phyloP scores from a whole-genome alignment of 176 grass and related monocot species.

The Oryza glaberrima region DNA sequence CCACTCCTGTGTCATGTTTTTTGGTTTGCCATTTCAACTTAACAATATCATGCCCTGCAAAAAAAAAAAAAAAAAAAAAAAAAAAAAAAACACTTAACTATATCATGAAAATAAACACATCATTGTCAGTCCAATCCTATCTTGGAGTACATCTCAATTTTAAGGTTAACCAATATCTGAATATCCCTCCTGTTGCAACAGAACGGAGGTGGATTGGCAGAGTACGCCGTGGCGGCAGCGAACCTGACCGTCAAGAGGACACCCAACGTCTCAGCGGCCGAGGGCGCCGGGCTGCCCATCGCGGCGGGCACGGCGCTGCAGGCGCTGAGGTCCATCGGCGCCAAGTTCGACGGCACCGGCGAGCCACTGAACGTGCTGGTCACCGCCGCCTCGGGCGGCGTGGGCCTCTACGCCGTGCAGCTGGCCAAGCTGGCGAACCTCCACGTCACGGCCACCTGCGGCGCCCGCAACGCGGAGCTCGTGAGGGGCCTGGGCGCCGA shows the following conservation, averaged over 20 bases:
- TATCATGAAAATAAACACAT: background rate
- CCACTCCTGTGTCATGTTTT: background rate
- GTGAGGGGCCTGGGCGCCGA: slow-evolving; percentile 65
- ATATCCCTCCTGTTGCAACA: background rate
- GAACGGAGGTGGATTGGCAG: slow-evolving; percentile 62
- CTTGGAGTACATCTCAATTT: background rate
- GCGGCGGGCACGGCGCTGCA: slow-evolving; percentile 50
- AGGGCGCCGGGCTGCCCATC: slow-evolving; percentile 53
- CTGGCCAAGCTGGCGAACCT: slow-evolving; percentile 56
- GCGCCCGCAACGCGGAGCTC: slow-evolving; percentile 52
- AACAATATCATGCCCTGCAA: background rate
- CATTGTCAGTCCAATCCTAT: background rate
- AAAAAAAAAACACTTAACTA: no score
- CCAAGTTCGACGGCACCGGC: slow-evolving; percentile 63
- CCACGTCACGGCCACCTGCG: slow-evolving; percentile 67
- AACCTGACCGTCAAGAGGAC: slow-evolving; percentile 47
- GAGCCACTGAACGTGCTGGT: slow-evolving; percentile 53
- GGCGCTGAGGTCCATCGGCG: slow-evolving; percentile 34
- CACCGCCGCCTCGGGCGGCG: slow-evolving; percentile 64
- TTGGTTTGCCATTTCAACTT: background rate
- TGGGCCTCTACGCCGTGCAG: slow-evolving; percentile 56
- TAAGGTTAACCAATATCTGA: background rate
- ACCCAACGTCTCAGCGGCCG: slow-evolving; percentile 37
- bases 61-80: no score
- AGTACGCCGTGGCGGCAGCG: slow-evolving; percentile 49